Percentiles rank a stretch among this genome's conserved stretches.
Evolutionary conservation across 1,284 basidiomycete species (phyloP).

Genomic region (Dichomitus squalens): DNA sequence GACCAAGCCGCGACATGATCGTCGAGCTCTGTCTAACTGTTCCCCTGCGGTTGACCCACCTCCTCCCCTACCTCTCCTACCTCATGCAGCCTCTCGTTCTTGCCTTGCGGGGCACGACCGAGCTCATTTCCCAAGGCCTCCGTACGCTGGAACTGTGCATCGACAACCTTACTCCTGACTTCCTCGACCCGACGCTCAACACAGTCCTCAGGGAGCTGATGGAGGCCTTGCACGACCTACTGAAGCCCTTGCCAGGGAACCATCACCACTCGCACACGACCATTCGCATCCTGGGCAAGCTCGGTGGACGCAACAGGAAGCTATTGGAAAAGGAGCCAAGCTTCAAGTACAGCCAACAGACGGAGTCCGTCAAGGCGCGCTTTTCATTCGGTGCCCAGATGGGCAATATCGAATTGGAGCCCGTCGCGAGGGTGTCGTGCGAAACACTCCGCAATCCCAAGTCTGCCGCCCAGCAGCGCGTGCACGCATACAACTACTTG

Average conservation of each 20-base stretch:
- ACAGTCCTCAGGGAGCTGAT: conserved; percentile 94
- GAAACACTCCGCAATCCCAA: conserved; percentile 62
- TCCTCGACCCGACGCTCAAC: conserved; percentile 95
- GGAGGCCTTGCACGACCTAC: conserved; percentile 89
- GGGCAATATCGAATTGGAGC: conserved; percentile 74
- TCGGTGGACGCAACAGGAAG: conserved; percentile 93
- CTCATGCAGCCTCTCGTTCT: conserved; percentile 97
- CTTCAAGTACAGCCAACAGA: conserved; percentile 72
- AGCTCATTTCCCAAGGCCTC: conserved; percentile 94
- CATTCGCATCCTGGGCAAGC: conserved; percentile 95
- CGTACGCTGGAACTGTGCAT: conserved; percentile 99
- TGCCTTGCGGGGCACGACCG: conserved; percentile 85
- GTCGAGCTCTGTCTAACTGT: conserved; percentile 98
- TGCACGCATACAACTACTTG: conserved; percentile 79
- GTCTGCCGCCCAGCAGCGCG: conserved; percentile 59
- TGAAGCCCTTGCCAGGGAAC: conserved; percentile 90
- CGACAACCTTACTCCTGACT: conserved; percentile 98
- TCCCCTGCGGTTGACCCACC: conserved; percentile 92
- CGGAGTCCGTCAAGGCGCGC: conserved; percentile 68
- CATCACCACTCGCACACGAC: conserved; percentile 95
- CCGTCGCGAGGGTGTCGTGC: conserved; percentile 75
- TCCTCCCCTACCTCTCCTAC: conserved; percentile 94
- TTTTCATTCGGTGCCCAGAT: conserved; percentile 76
- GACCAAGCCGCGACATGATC: conserved; percentile 83
- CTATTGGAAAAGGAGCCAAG: conserved; percentile 83